Conservation (phyloP, 208 protist genomes). For the Leishmania arabica region DNA sequence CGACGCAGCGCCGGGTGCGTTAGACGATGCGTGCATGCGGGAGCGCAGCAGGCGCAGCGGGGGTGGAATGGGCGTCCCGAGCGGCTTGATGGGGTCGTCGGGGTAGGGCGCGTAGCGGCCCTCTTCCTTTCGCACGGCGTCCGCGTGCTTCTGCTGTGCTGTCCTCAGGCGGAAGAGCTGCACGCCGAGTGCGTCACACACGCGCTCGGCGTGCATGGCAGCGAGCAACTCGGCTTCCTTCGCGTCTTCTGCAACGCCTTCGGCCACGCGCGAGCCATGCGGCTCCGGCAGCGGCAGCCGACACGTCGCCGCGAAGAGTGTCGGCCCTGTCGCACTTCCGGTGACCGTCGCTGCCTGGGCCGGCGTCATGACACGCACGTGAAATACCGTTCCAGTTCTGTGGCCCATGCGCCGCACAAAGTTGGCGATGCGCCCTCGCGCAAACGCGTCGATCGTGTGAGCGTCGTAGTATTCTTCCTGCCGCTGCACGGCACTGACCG, state of each 20-base stretch:
- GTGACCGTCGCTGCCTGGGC: conserved; percentile 7
- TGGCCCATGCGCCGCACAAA: conserved; percentile 71
- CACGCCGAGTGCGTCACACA: conserved; percentile 73
- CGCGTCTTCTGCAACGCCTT: conserved; percentile 58
- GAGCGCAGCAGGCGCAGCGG: conserved; percentile 67
- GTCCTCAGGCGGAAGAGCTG: conserved; percentile 67
- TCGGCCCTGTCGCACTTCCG: conserved; percentile 2
- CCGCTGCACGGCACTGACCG: background rate
- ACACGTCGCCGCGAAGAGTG: conserved; percentile 50
- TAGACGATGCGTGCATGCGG: background rate
- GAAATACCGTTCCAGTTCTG: conserved; percentile 38
- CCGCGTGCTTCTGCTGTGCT: conserved; percentile 76
- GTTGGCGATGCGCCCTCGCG: conserved; percentile 71
- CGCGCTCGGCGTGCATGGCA: conserved; percentile 85
- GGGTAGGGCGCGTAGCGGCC: conserved; percentile 73
- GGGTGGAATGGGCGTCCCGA: conserved; percentile 62
- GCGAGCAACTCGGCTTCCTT: conserved; percentile 80
- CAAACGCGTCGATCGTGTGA: conserved; percentile 58
- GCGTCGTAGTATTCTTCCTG: conserved; percentile 36
- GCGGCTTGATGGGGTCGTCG: conserved; percentile 58
- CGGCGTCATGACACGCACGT: conserved; percentile 31
- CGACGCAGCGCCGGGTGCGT: background rate
- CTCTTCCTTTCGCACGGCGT: conserved; percentile 36
- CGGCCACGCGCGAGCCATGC: conserved; percentile 64
- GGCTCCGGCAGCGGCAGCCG: conserved; percentile 56